Evolutionary conservation across 192 early-diverging fungal species (phyloP).

Genomic region (Thamnidium elegans): DNA sequence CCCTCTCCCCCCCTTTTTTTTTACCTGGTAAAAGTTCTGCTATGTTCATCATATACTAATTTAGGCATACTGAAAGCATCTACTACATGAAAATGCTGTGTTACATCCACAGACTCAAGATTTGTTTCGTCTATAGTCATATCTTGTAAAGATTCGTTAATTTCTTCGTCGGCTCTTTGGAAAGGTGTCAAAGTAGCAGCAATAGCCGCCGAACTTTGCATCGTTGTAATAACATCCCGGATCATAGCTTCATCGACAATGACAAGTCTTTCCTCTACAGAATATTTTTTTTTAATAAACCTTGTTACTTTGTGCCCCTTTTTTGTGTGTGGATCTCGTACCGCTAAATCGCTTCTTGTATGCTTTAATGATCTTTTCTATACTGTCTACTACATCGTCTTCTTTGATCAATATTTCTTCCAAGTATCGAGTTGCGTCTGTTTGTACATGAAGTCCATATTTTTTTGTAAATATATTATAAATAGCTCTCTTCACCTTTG

Average conservation of each 20-base stretch:
- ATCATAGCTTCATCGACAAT: conserved; percentile 45
- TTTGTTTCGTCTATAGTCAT: not conserved
- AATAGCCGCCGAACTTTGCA: conserved; percentile 40
- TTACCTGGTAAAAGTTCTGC: conserved; percentile 61
- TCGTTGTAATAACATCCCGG: conserved; percentile 47
- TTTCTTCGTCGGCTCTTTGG: conserved; percentile 7
- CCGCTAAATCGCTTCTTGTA: conserved; percentile 71
- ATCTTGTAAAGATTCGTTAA: conserved; percentile 12
- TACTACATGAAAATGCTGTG: conserved; percentile 60
- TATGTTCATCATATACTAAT: conserved; percentile 63
- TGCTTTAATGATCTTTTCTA: conserved; percentile 67
- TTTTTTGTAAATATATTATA: conserved; percentile 75
- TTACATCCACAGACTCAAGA: conserved; percentile 46
- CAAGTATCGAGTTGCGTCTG: conserved; percentile 68
- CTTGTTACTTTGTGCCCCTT: too few relatives aligned
- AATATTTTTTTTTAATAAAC: not conserved
- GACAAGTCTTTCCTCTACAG: conserved; percentile 16
- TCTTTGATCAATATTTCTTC: conserved; percentile 52
- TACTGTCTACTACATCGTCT: conserved; percentile 49
- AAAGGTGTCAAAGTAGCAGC: conserved; percentile 14
- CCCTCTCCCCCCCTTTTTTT: not conserved
- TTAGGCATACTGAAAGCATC: conserved; percentile 74
- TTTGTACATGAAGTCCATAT: conserved; percentile 73
- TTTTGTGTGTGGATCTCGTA: conserved; percentile 23
- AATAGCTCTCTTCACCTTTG: conserved; percentile 36